These are phyloP conservation scores for Colletotrichum lindemuthianum DNA, from an alignment of 2,329 filamentous ascomycete genomes.

Conservation along the genomic window DNA sequence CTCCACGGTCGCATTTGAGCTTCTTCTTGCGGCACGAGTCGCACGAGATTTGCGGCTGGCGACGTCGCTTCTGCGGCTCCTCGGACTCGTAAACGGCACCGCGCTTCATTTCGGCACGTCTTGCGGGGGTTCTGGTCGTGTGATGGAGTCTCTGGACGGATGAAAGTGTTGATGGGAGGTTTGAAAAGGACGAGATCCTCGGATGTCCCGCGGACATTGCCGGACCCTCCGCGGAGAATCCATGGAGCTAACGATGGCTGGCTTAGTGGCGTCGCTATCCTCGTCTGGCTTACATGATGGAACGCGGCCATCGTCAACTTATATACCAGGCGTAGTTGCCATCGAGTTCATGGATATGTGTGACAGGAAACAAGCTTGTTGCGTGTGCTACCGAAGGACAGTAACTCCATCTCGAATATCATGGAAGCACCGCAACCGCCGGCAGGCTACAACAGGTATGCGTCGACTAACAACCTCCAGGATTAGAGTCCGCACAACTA, in stretches of 20 bases:
- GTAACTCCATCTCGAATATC: neutral
- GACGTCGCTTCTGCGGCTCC: conserved; percentile 15
- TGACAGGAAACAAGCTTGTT: neutral
- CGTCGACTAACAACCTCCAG: neutral
- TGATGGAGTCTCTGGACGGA: neutral
- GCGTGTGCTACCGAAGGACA: neutral
- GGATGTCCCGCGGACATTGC: conserved; percentile 18
- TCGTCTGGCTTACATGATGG: too few species aligned
- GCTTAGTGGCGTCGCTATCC: too few species aligned
- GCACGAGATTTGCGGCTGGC: conserved; percentile 46
- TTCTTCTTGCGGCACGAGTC: conserved; percentile 46
- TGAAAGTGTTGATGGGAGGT: neutral
- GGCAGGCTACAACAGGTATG: conserved; percentile 17
- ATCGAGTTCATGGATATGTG: too few species aligned
- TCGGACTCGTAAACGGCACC: neutral
- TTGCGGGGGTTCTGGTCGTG: neutral
- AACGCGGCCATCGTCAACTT: too few species aligned
- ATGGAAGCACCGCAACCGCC: conserved; percentile 18
- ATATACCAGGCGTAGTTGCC: too few species aligned
- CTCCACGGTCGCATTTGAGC: conserved; percentile 44
- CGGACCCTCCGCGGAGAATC: conserved; percentile 21
- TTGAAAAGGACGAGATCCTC: neutral
- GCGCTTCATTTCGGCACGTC: conserved; percentile 12
- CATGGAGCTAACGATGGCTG: conserved; percentile 9
- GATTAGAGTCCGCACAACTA: neutral